Evolutionary conservation across 2,329 filamentous ascomycete genomes (phyloP).

Genomic region (Trichoderma polysporum): DNA sequence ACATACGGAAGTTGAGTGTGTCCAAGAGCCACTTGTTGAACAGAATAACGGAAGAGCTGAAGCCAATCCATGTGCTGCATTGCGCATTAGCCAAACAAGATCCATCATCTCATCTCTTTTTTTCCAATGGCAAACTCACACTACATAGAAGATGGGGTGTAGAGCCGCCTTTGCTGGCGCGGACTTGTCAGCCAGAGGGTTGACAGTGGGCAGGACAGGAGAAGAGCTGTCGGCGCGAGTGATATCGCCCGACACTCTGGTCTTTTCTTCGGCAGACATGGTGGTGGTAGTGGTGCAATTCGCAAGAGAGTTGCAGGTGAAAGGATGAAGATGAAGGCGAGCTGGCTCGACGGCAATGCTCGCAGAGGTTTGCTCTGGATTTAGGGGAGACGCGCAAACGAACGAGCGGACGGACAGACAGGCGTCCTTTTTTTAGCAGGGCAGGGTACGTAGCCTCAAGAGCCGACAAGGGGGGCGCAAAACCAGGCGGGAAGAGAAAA

Average conservation of each 20-base stretch:
- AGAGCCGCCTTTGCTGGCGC: slow-evolving; percentile 63
- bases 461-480: slow-evolving; percentile 10
- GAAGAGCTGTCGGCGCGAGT: slow-evolving; percentile 57
- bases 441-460: slow-evolving; percentile 19
- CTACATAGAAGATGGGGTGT: slow-evolving; percentile 83
- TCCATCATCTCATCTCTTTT: neutral
- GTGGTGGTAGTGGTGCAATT: slow-evolving; percentile 21
- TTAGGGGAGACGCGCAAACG: slow-evolving; percentile 36
- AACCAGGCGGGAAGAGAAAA: slow-evolving; percentile 15
- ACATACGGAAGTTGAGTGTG: slow-evolving; percentile 70
- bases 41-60: slow-evolving; percentile 92
- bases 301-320: slow-evolving; percentile 1
- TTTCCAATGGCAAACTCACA: slow-evolving; percentile 45
- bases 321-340: slow-evolving; percentile 28
- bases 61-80: slow-evolving; percentile 79
- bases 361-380: slow-evolving; percentile 21
- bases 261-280: slow-evolving; percentile 69
- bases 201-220: slow-evolving; percentile 76
- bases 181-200: slow-evolving; percentile 70
- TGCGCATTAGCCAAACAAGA: neutral
- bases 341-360: slow-evolving; percentile 33
- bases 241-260: slow-evolving; percentile 76
- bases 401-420: slow-evolving; percentile 39
- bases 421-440: slow-evolving; percentile 17
- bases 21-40: slow-evolving; percentile 99